A percentile compares a stretch with the other conserved stretches of the same genome.
Evolutionary conservation across 1,284 basidiomycete genomes (phyloP).

Genomic region (Ganoderma meredithae): DNA sequence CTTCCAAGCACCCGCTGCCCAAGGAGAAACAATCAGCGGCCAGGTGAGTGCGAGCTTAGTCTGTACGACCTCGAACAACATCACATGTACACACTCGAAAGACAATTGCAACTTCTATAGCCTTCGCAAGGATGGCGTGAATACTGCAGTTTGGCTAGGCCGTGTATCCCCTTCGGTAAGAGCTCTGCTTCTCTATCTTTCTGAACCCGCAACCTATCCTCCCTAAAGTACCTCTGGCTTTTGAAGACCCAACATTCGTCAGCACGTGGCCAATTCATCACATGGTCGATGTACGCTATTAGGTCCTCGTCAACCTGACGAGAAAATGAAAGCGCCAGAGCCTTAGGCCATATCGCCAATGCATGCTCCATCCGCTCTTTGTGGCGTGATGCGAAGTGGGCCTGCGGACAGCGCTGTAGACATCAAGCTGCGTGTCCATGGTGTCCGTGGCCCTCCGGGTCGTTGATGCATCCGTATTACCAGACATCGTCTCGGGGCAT

Average conservation of each 20-base stretch:
- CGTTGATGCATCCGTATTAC: conserved; percentile 50
- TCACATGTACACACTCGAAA: too few relatives aligned
- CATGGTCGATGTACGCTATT: conserved; percentile 11
- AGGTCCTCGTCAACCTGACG: conserved; percentile 11
- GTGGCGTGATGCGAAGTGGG: conserved; percentile 16
- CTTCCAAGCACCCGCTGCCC: too few relatives aligned
- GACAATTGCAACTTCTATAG: too few relatives aligned
- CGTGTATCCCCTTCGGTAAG: conserved; percentile 14
- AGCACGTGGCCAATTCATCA: conserved; percentile 20
- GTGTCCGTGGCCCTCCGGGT: conserved; percentile 46
- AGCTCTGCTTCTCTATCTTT: conserved; percentile 20
- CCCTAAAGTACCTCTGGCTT: conserved; percentile 39
- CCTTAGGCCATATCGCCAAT: conserved; percentile 21
- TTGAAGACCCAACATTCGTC: conserved; percentile 39
- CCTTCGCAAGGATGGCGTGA: too few relatives aligned
- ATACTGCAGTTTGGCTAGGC: too few relatives aligned
- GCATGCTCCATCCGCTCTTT: conserved; percentile 14
- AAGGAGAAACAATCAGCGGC: too few relatives aligned
- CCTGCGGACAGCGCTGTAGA: conserved; percentile 30
- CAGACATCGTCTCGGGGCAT: conserved; percentile 38
- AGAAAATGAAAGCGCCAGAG: conserved; percentile 15
- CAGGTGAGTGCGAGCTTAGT: too few relatives aligned
- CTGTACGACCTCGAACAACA: too few relatives aligned
- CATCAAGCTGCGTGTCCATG: conserved; percentile 40
- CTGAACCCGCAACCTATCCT: conserved; percentile 33